phyloP scores from a whole-genome alignment of 2,329 filamentous ascomycete genomes.

The Fusarium marasasianum region DNA sequence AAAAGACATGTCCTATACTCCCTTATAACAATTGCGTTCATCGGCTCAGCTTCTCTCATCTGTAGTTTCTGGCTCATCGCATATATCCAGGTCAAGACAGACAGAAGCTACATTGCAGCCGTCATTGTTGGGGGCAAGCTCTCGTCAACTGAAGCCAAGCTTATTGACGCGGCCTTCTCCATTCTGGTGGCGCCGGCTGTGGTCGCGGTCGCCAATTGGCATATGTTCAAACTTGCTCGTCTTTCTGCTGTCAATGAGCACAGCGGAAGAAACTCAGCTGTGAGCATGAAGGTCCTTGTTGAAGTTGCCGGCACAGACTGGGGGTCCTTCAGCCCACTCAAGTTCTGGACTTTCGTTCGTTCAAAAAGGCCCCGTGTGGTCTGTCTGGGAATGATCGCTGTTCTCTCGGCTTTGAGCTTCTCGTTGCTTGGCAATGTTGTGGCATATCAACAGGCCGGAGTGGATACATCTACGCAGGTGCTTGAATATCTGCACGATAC shows the following conservation, averaged over 20 bases:
- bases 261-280: constrained; percentile 3
- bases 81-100: not conserved
- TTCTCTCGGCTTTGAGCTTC: constrained; percentile 22
- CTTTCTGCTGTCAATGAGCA: constrained; percentile 29
- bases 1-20: constrained; percentile 26
- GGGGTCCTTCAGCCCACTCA: constrained; percentile 27
- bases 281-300: constrained; percentile 26
- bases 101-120: constrained; percentile 10
- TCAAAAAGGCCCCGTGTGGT: constrained; percentile 21
- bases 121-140: constrained; percentile 10
- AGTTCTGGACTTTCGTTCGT: constrained; percentile 18
- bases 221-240: constrained; percentile 30
- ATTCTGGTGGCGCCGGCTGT: constrained; percentile 21
- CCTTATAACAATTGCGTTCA: not conserved
- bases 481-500: constrained; percentile 22
- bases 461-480: not conserved
- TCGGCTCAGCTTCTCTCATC: not conserved
- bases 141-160: constrained; percentile 18
- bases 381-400: constrained; percentile 6
- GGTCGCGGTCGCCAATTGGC: constrained; percentile 17
- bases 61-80: constrained; percentile 9
- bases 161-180: constrained; percentile 26
- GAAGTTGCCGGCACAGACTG: constrained; percentile 25
- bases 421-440: constrained; percentile 16
- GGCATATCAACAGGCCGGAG: constrained; percentile 15